These are phyloP conservation scores for Populus euphratica DNA, from an alignment of 345 rosid species.

Conservation along the genomic window DNA sequence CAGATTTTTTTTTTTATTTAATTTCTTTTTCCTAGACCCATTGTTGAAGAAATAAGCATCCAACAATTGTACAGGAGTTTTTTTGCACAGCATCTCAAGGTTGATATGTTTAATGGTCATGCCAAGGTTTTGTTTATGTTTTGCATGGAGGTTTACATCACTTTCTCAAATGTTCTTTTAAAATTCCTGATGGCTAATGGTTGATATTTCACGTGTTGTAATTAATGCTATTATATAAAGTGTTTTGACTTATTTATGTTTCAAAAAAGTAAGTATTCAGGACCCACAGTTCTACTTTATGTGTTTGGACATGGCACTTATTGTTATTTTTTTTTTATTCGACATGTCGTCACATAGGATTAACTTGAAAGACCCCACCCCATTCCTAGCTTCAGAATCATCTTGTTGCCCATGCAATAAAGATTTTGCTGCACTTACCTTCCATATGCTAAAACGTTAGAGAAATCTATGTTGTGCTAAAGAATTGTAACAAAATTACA, in stretches of 20 bases:
- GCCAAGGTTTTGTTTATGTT: neutral
- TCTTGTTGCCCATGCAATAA: neutral
- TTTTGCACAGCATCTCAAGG: neutral
- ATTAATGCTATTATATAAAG: neutral
- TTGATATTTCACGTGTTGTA: neutral
- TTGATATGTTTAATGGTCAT: neutral
- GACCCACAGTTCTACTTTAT: neutral
- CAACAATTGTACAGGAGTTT: neutral
- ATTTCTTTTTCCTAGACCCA: neutral
- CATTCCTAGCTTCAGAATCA: neutral
- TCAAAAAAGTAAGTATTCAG: neutral
- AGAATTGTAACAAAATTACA: neutral
- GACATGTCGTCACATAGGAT: neutral
- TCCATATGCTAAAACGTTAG: neutral
- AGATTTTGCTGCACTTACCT: neutral
- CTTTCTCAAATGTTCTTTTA: neutral
- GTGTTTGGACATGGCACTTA: neutral
- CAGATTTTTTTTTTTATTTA: neutral
- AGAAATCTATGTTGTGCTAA: neutral
- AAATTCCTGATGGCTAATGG: neutral
- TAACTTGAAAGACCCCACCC: neutral
- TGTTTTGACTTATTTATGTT: neutral
- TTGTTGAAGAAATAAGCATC: neutral
- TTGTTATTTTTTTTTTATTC: neutral
- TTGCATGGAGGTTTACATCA: neutral